Evolutionary conservation across 179 eudicot species (phyloP).

Genomic region (Beta macrorhiza): DNA sequence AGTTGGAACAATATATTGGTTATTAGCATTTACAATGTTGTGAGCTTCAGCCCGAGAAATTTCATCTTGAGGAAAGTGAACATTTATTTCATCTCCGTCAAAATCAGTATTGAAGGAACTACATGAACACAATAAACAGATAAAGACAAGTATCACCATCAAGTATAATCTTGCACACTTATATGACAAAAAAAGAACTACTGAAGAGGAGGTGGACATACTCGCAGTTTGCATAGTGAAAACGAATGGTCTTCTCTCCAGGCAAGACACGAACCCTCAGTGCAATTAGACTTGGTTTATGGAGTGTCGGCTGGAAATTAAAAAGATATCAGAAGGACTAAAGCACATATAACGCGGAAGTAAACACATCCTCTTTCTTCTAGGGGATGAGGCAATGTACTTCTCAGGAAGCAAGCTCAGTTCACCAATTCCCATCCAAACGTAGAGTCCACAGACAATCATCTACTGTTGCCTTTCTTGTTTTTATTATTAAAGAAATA

Average conservation of each 20-base stretch:
- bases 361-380: not conserved
- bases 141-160: not conserved
- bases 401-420: not conserved
- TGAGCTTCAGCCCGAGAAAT: constrained; percentile 97
- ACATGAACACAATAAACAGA: constrained; percentile 23
- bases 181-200: not conserved
- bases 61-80: constrained; percentile 99
- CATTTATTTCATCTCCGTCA: constrained; percentile 99
- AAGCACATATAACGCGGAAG: not conserved
- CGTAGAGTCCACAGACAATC: not conserved
- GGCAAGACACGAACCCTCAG: constrained; percentile 89
- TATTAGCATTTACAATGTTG: constrained; percentile 93
- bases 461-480: not conserved
- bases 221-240: constrained; percentile 99
- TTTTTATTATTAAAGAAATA: not conserved
- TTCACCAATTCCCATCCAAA: not conserved
- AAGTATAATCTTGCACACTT: not conserved
- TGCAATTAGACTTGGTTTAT: constrained; percentile 98
- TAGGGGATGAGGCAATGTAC: not conserved
- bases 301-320: constrained; percentile 85
- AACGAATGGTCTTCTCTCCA: constrained; percentile 94
- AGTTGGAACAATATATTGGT: constrained; percentile 97
- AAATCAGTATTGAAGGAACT: constrained; percentile 98
- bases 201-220: constrained; percentile 27
- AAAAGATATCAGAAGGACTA: constrained; percentile 14